A percentile compares a stretch with the other conserved stretches of the same genome.
These are phyloP conservation scores for Scutellaria baicalensis DNA, from an alignment of 257 asterid species.

Conservation along the genomic window DNA sequence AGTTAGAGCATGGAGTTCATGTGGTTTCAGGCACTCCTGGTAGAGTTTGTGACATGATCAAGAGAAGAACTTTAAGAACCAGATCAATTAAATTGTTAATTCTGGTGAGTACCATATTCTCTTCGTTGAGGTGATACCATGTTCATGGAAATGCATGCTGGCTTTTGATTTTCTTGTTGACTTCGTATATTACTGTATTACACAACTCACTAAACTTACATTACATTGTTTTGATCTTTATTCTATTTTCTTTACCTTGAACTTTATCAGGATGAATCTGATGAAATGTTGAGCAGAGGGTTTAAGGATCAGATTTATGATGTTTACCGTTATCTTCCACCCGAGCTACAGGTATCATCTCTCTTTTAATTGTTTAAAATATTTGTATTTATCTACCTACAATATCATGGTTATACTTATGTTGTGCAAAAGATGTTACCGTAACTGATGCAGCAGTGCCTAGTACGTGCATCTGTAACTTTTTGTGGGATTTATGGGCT, in stretches of 20 bases:
- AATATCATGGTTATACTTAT: too few relatives aligned
- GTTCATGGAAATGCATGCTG: too few relatives aligned
- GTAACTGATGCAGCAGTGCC: neutral
- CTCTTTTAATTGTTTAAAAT: too few relatives aligned
- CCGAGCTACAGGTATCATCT: constrained; percentile 71
- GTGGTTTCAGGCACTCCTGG: constrained; percentile 99
- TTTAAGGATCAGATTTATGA: constrained; percentile 95
- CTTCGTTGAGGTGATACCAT: too few relatives aligned
- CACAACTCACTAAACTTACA: neutral
- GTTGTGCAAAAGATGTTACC: neutral
- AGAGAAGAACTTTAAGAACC: constrained; percentile 83
- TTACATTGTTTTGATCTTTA: neutral
- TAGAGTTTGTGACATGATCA: constrained; percentile 90
- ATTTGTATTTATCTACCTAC: too few relatives aligned
- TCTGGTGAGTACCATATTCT: constrained; percentile 43
- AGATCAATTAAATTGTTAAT: constrained; percentile 68
- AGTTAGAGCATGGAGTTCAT: constrained; percentile 87
- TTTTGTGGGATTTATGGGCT: neutral
- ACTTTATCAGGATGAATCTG: constrained; percentile 73
- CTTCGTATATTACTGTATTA: neutral
- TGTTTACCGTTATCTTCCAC: constrained; percentile 94
- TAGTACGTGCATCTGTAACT: neutral
- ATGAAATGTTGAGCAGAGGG: constrained; percentile 96
- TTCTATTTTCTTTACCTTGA: neutral
- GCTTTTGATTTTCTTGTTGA: too few relatives aligned